Base-by-base conservation (phyloP, 306 rosid species). In the Boehmeria nivea region DNA sequence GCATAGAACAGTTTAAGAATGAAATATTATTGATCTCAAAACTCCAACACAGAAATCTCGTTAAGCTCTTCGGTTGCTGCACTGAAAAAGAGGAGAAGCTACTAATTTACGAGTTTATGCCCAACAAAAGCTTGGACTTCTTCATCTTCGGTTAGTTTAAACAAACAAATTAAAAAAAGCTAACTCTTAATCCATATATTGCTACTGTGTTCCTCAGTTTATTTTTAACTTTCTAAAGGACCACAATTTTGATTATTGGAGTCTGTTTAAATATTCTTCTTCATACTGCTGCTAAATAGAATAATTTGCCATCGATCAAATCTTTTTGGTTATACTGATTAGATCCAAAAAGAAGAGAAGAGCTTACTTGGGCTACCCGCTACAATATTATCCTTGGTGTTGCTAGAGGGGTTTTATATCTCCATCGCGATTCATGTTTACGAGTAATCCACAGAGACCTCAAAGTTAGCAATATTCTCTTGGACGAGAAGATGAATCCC, bases 1-100 rank as follows among this genome's bases (percentile, higher is more conserved):
- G 79, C 17, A 27, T 19, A 7, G 36, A 54, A 21, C 78, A 72
- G 59, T 77, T 72, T 19, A 61, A 56, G 57, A 72, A 65, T 37
- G 83, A 77, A 43, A 39, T 57, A 13, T 2, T 24, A 14, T 40
- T 72, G 53, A 64, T 77, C 6, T 52, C 73, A 5, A 73, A 72
- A 8, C 78, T 68, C 46, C 78, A 68, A 18, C 70, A 77, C 33
- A 66, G 71, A 60, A 72, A 64, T 51, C 82, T 77, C 43, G 78
- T 77, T 26, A 60, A 10, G 38, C 63, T 77, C n/a, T 12, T 72
- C 39, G 78, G 78, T 9, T 77, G 74, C 60, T 77, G 67, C 15
- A 21, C 68, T 24, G 40, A 72, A 8, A 44, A 34, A 3, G 76
- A 72, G 3, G 82, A 72, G 55, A 77, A 59, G 56, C 36, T 77